phyloP scores from a whole-genome alignment of 371 early-diverging fungal genomes.

The Lichtheimia ramosa region DNA sequence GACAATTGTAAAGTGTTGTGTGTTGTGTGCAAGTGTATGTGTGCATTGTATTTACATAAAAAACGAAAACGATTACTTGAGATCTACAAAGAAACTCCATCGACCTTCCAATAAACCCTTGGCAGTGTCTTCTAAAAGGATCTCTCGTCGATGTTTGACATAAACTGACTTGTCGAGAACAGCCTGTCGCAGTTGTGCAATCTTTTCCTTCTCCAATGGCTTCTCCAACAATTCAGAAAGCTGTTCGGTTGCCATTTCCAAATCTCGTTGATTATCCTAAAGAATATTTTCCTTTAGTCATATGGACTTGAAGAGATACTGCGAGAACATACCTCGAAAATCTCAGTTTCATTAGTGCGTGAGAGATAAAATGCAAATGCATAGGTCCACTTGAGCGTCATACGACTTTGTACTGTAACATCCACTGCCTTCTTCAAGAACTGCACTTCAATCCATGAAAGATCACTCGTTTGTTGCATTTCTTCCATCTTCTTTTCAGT shows the following conservation, averaged over 20 bases:
- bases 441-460: slow-evolving; percentile 99
- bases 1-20: too few species aligned
- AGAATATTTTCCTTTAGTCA: background rate
- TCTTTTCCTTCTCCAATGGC: slow-evolving; percentile 73
- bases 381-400: slow-evolving; percentile 95
- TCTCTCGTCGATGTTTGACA: slow-evolving; percentile 70
- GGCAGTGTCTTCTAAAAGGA: slow-evolving; percentile 79
- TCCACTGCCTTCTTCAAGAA: slow-evolving; percentile 93
- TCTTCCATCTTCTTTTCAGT: slow-evolving; percentile 96
- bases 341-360: slow-evolving; percentile 82
- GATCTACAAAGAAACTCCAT: slow-evolving; percentile 55
- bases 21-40: too few species aligned
- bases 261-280: slow-evolving; percentile 89
- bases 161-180: slow-evolving; percentile 86
- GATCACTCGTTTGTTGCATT: slow-evolving; percentile 84
- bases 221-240: slow-evolving; percentile 87
- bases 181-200: slow-evolving; percentile 71
- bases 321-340: slow-evolving; percentile 71
- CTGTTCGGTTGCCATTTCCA: slow-evolving; percentile 94
- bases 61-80: slow-evolving; percentile 12
- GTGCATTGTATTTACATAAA: too few species aligned
- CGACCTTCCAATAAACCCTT: slow-evolving; percentile 74
- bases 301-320: background rate
- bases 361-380: slow-evolving; percentile 92
- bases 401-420: slow-evolving; percentile 82